Conservation (phyloP, 306 rosid genomes). For the Cyclanthera cordifolia region DNA sequence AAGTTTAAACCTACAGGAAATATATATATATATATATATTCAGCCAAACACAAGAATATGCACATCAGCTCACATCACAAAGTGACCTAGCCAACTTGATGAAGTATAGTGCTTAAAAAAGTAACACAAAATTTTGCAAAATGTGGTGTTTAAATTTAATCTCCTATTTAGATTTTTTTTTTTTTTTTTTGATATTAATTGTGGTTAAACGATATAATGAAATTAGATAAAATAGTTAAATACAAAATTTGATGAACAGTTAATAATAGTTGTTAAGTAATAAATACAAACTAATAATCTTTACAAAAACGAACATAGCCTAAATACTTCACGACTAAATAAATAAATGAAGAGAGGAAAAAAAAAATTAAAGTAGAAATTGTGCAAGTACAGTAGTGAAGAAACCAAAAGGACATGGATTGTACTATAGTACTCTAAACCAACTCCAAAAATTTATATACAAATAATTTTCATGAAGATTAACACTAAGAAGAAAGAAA, state of each 20-base stretch:
- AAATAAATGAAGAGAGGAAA: too few species aligned
- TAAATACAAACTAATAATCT: too few species aligned
- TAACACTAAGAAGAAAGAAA: neutral
- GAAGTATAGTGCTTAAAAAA: neutral
- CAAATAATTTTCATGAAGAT: neutral
- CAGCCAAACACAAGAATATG: neutral
- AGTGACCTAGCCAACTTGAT: neutral
- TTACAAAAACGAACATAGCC: too few species aligned
- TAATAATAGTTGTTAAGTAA: too few species aligned
- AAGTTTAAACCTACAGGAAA: neutral
- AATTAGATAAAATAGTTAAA: too few species aligned
- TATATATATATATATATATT: neutral
- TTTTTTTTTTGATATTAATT: too few species aligned
- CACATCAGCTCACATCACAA: neutral
- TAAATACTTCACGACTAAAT: too few species aligned
- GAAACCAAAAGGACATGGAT: neutral
- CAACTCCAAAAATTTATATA: neutral
- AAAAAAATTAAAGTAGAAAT: neutral
- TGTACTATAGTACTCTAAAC: neutral
- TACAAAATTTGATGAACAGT: too few species aligned
- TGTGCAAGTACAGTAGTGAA: neutral
- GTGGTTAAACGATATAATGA: too few species aligned
- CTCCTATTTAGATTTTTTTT: too few species aligned
- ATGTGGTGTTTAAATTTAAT: too few species aligned
- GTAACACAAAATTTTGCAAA: neutral